phyloP scores from a whole-genome alignment of 2,329 filamentous ascomycete species.

The Paramyrothecium sp. region DNA sequence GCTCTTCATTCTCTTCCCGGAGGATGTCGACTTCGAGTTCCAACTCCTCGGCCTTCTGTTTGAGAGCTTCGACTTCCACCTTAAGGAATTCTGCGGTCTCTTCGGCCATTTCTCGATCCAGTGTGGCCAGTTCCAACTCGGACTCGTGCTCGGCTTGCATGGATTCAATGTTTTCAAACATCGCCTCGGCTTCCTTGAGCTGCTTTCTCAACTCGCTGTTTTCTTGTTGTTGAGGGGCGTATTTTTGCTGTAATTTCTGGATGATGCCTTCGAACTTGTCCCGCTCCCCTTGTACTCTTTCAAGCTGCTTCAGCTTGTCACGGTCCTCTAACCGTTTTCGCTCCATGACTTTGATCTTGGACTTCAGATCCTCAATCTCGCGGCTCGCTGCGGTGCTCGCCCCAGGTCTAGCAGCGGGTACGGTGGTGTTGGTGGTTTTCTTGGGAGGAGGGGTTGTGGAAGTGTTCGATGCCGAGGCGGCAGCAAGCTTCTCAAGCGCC shows the following conservation, averaged over 20 bases:
- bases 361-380: slow-evolving; percentile 84
- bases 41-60: slow-evolving; percentile 76
- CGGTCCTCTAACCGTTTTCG: slow-evolving; percentile 83
- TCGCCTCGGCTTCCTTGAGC: slow-evolving; percentile 71
- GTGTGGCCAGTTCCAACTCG: slow-evolving; percentile 78
- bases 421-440: slow-evolving; percentile 24
- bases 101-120: slow-evolving; percentile 96
- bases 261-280: slow-evolving; percentile 83
- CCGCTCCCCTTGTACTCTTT: slow-evolving; percentile 72
- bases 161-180: slow-evolving; percentile 65
- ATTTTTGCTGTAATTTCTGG: slow-evolving; percentile 86
- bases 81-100: slow-evolving; percentile 83
- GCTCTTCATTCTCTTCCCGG: slow-evolving; percentile 81
- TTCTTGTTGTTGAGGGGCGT: slow-evolving; percentile 81
- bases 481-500: slow-evolving; percentile 51
- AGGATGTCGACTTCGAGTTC: slow-evolving; percentile 86
- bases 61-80: slow-evolving; percentile 74
- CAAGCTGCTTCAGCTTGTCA: slow-evolving; percentile 77
- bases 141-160: slow-evolving; percentile 83
- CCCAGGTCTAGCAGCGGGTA: slow-evolving; percentile 28
- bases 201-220: slow-evolving; percentile 72
- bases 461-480: slow-evolving; percentile 25
- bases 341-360: slow-evolving; percentile 83
- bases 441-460: slow-evolving; percentile 29
- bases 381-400: slow-evolving; percentile 52